Evolutionary conservation across 169 alveolate species (phyloP), one percentile per base, ranked within the genome.

Genomic region (Plasmodium blacklocki): DNA sequence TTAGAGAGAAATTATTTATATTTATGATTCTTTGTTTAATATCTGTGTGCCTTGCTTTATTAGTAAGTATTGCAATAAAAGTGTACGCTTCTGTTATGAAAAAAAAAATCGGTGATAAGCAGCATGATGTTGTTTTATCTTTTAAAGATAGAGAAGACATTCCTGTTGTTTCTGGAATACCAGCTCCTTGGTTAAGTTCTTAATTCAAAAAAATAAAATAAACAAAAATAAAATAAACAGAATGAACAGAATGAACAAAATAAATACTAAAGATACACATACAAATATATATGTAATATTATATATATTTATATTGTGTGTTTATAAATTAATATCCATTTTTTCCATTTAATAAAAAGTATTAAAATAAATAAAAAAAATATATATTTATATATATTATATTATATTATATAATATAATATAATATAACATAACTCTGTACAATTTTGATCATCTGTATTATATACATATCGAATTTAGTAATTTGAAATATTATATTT

Each of bases 91-190:
- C 19, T 19, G 19, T 60, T 60, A 11, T 60, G 70, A 60, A 60
- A 60, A 60, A 23, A 60, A 60, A 60, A 60, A 21, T 6, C 3
- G 45, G 12, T 8, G 68, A 18, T 18, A 60, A 23, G 7, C 8
- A 23, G 7, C 8, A 60, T 23, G 26, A 39, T 19, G 29, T 60
- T 6, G 70, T 60, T 19, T 18, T 60, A 19, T 15, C 39, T 2
- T 60, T 60, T 39, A 60, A 60, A 9, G 70, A 60, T 60, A 60
- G n/a, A 19, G 70, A 60, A 23, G 70, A 60, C 1, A 60, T 60
- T 6, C 70, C 70, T 11, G 70, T 60, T 19, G 70, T 60, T 60
- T 39, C 19, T 3, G 70, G 70, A 19, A 60, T 60, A 7, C 70
- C 70, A 19, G 70, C 70, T 11, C 70, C 70, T 0, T 60, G 70